Evolutionary conservation across 2,329 filamentous ascomycete genomes (phyloP), one percentile per base, ranked within the genome.

Genomic region (Byssochlamys sp.): DNA sequence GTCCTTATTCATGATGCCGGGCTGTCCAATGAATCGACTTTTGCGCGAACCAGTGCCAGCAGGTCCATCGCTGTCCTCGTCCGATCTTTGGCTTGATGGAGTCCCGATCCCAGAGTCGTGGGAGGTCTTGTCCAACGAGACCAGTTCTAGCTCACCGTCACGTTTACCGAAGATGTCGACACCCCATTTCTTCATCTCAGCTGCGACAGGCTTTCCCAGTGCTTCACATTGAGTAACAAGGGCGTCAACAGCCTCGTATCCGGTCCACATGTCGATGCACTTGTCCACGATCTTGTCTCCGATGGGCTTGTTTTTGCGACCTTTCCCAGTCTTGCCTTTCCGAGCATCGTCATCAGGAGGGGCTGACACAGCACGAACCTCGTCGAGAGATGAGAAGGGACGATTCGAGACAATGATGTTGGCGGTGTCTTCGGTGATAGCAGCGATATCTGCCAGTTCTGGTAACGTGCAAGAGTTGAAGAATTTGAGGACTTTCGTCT

Each of bases 371-470:
- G 77, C 78, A 54, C 85, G 81, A 6, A 92, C 85, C 14, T 84
- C 81, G 11, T 83, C 78, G 4, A 96, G 73, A 51, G 75, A 80
- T 3, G 69, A 70, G 69, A 95, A 97, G 0, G 92, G 92, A 9
- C 90, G 85, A 60, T 88, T 81, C 1, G 83, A 81, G 10, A 95
- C 76, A 57, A 97, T 81, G 12, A 84, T 73, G 50, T 86, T 80
- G 1, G 91, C 85, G 52, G 86, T 80, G 4, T 85, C 83, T 62
- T 87, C 81, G 35, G 87, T 86, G 59, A 88, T 84, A 31, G 85
- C 86, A 0, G 90, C 90, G 60, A 96, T 86, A 63, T 95, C 91
- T 1, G 88, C 84, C 49, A 99, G 81, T 58, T 92, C 89, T 35
- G 86, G 82, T 9, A 84, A 76, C 4, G 84, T 84, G 69, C 89